Evolutionary conservation across 495 filamentous ascomycete species (phyloP), one percentile per base, ranked within the genome.

Genomic region (Talaromyces wortmannii): DNA sequence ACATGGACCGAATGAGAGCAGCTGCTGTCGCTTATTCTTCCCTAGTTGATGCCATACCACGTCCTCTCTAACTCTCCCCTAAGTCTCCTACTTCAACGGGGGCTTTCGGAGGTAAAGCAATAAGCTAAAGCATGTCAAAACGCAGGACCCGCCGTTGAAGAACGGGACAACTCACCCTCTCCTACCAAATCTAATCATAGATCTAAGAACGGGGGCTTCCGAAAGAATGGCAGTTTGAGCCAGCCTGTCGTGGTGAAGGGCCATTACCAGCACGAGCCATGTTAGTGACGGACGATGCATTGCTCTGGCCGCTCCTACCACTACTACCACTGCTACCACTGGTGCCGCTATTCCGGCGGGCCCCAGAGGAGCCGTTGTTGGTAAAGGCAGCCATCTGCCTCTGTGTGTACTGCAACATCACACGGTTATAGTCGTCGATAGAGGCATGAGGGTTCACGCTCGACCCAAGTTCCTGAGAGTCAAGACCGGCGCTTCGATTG

Each of bases 371-470:
- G 23, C 63, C 60, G 15, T 72, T 31, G 45, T 72, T 67, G 44
- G 69, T 63, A 48, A 76, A 77, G 2, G 63, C 52, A 0, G 66
- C 65, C 64, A 77, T 76, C 47, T 75, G 74, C 18, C 65, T 69
- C 42, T 76, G 72, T 7, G 74, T 77, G 47, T 77, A 72, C 36
- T 73, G 59, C 50, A 77, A 62, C 74, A 77, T 76, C 45, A 69
- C 65, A 5, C 71, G 70, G 60, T 71, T 73, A 53, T 77, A 77
- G 57, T 75, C 74, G 55, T 74, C 74, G 6, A 77, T 55, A 4
- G 71, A 71, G 0, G 53, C 61, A 13, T 54, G 61, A 45, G 68
- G 68, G 30, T 50, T 48, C 30, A 44, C 16, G 17, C 53, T n/a
- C 3, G 8, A 13, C 3, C 16, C 31, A 16, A 31, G 16, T 2